A percentile compares a stretch with the other conserved stretches of the same genome.
Conservation (phyloP, 2,329 filamentous ascomycete genomes). For the Aspergillus transmontanensis region DNA sequence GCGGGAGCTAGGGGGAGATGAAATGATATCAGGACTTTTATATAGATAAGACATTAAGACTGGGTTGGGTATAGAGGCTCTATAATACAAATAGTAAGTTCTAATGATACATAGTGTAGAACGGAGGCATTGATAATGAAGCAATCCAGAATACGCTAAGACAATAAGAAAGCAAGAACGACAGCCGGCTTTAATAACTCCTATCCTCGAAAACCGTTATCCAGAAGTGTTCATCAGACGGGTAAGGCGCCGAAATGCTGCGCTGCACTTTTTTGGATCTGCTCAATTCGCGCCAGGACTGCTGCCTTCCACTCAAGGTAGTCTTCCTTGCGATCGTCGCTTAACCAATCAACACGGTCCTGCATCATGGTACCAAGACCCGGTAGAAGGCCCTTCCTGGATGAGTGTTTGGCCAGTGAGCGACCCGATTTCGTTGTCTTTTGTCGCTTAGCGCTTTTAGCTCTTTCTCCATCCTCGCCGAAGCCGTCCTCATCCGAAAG, state of each 20-base stretch:
- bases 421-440: conserved; percentile 18
- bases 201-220: too few relatives aligned
- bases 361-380: conserved; percentile 56
- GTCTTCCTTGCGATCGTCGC: conserved; percentile 45
- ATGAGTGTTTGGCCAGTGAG: conserved; percentile 17
- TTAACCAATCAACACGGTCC: conserved; percentile 50
- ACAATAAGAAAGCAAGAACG: background rate
- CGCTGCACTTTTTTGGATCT: conserved; percentile 28
- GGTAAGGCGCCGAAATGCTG: background rate
- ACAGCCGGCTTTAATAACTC: background rate
- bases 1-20: background rate
- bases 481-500: conserved; percentile 38
- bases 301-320: conserved; percentile 47
- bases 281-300: conserved; percentile 42
- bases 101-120: background rate
- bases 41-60: background rate
- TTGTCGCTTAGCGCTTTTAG: conserved; percentile 28
- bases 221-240: background rate
- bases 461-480: conserved; percentile 35
- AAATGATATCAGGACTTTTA: background rate
- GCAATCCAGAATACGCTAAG: background rate
- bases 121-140: background rate
- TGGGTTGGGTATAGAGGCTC: background rate
- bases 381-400: conserved; percentile 44
- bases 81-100: background rate